These are phyloP conservation scores for Rhipidocladum racemiflorum DNA, from an alignment of 176 grass and related monocot species.

Conservation along the genomic window DNA sequence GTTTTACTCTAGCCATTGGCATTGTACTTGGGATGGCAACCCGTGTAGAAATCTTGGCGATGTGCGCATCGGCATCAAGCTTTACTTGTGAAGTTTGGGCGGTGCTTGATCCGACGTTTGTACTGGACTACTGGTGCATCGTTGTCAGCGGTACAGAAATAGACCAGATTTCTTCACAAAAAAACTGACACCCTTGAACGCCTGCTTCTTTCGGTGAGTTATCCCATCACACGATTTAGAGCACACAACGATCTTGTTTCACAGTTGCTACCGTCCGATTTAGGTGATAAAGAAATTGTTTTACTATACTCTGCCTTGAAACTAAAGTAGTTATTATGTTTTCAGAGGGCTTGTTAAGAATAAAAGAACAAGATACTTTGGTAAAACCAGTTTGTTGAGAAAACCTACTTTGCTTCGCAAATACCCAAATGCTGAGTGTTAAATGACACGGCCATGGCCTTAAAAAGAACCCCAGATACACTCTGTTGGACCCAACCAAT, in stretches of 20 bases:
- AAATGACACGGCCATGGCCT: neutral
- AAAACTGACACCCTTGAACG: constrained; percentile 7
- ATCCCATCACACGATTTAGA: constrained; percentile 36
- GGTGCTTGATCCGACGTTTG: constrained; percentile 38
- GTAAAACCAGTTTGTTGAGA: neutral
- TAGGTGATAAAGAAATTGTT: neutral
- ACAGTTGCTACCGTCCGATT: neutral
- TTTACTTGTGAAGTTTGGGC: constrained; percentile 9
- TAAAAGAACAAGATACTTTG: neutral
- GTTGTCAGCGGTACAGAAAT: constrained; percentile 26
- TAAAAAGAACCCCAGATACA: neutral
- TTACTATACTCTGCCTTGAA: neutral
- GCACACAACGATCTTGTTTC: neutral
- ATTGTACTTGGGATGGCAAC: constrained; percentile 11
- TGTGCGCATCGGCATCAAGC: constrained; percentile 24
- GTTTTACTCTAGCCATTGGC: constrained; percentile 24
- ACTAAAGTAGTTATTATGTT: neutral
- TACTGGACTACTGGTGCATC: neutral
- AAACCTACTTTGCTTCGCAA: constrained; percentile 21
- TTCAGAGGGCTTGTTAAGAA: neutral
- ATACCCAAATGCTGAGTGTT: neutral
- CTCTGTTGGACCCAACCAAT: neutral
- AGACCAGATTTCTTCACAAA: constrained; percentile 18
- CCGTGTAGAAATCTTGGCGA: constrained; percentile 22
- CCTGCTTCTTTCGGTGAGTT: constrained; percentile 4